These are phyloP conservation scores for Pisolithus orientalis DNA, from an alignment of 768 basidiomycete genomes.

Conservation along the genomic window DNA sequence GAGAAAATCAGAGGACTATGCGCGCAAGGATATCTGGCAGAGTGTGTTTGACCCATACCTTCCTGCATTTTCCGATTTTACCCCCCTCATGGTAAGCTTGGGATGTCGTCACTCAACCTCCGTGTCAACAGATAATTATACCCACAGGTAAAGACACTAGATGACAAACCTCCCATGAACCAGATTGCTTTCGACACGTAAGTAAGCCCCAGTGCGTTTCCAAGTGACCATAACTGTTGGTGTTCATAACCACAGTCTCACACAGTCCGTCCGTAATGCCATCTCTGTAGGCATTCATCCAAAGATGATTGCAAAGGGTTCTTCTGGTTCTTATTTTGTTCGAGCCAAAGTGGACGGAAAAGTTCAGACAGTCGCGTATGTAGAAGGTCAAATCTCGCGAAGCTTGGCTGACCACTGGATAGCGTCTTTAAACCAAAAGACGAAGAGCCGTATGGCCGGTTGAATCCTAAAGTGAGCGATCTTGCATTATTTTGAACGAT, in stretches of 20 bases:
- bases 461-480: conserved; percentile 71
- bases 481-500: not conserved
- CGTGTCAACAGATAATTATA: not conserved
- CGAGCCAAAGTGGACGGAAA: conserved; percentile 70
- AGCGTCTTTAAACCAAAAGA: conserved; percentile 93
- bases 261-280: conserved; percentile 59
- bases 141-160: conserved; percentile 66
- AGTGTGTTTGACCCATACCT: conserved; percentile 73
- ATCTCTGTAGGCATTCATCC: conserved; percentile 79
- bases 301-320: conserved; percentile 87
- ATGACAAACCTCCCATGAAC: conserved; percentile 73
- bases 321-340: conserved; percentile 90
- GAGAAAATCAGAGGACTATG: conserved; percentile 60
- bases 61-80: conserved; percentile 23
- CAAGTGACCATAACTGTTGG: not conserved
- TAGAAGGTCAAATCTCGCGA: conserved; percentile 1
- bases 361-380: conserved; percentile 78
- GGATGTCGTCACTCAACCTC: not conserved
- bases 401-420: conserved; percentile 1
- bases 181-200: conserved; percentile 67
- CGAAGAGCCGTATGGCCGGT: conserved; percentile 81
- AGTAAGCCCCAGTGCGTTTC: conserved; percentile 31
- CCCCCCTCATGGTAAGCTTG: conserved; percentile 11
- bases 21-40: conserved; percentile 68
- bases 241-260: conserved; percentile 37